phyloP scores from a whole-genome alignment of 2,329 filamentous ascomycete genomes.

The Exophiala calicioides region DNA sequence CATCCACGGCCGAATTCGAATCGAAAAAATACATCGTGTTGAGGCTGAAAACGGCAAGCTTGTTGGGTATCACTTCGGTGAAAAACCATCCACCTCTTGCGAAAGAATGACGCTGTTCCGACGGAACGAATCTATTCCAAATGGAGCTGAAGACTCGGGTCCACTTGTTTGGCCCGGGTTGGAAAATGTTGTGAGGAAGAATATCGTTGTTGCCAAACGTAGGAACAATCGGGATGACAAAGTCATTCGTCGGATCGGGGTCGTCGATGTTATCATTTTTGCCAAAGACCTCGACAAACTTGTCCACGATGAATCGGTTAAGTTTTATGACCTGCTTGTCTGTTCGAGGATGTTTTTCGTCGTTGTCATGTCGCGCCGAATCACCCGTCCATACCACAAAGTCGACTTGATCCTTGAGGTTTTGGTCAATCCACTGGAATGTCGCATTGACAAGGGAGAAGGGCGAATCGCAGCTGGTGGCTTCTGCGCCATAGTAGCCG shows the following conservation, averaged over 20 bases:
- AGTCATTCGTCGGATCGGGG: conserved; percentile 55
- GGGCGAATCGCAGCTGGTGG: conserved; percentile 85
- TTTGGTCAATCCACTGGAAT: conserved; percentile 80
- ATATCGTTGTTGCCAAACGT: conserved; percentile 98
- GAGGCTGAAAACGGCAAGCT: conserved; percentile 85
- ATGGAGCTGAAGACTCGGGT: conserved; percentile 74
- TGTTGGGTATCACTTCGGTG: conserved; percentile 83
- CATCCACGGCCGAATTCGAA: conserved; percentile 89
- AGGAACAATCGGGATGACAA: conserved; percentile 78
- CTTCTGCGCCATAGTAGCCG: conserved; percentile 81
- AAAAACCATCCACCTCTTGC: conserved; percentile 93
- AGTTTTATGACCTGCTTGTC: conserved; percentile 72
- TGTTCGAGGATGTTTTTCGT: conserved; percentile 75
- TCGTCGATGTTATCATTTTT: conserved; percentile 52
- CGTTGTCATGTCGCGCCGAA: conserved; percentile 84
- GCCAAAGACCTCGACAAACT: conserved; percentile 74
- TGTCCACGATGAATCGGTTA: conserved; percentile 73
- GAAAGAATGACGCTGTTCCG: conserved; percentile 88
- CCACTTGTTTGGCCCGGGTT: conserved; percentile 82
- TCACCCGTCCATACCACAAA: conserved; percentile 95
- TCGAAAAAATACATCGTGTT: conserved; percentile 97
- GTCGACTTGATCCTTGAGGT: conserved; percentile 76
- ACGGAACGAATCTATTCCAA: conserved; percentile 86
- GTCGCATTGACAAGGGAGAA: conserved; percentile 80
- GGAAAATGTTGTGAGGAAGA: conserved; percentile 91